phyloP scores from a whole-genome alignment of 1,139 yeast species.

The Kurtzmaniella quercitrusa region DNA sequence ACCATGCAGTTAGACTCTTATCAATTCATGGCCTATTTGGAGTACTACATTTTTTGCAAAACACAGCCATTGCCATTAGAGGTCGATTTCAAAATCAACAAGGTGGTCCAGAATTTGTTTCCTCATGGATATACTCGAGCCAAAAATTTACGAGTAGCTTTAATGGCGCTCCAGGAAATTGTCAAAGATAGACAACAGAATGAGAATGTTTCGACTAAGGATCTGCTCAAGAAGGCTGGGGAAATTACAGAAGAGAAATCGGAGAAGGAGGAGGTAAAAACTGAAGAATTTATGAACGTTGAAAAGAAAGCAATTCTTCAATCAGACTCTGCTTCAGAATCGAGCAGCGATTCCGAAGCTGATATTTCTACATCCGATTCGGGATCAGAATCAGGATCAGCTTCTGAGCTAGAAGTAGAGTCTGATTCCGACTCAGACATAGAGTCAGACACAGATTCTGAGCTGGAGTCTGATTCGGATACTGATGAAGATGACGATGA shows the following conservation, averaged over 20 bases:
- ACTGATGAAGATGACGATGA: constrained; percentile 11
- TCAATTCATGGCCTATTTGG: constrained; percentile 58
- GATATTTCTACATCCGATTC: constrained; percentile 5
- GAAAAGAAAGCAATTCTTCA: constrained; percentile 9
- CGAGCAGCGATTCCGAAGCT: constrained; percentile 6
- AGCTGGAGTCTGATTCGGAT: constrained; percentile 7
- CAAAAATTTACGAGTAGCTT: constrained; percentile 37
- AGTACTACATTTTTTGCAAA: constrained; percentile 70
- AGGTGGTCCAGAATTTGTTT: constrained; percentile 29
- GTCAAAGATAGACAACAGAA: constrained; percentile 10
- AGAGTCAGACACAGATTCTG: constrained; percentile 5
- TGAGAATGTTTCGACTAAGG: constrained; percentile 7
- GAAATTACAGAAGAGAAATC: constrained; percentile 7
- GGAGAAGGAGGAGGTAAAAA: constrained; percentile 15
- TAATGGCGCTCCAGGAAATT: constrained; percentile 29
- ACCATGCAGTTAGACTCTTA: constrained; percentile 22
- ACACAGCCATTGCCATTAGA: constrained; percentile 64
- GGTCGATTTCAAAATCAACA: constrained; percentile 48
- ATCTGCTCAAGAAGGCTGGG: constrained; percentile 7
- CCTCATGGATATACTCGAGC: constrained; percentile 29
- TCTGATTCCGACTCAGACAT: neutral
- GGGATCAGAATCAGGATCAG: constrained; percentile 14
- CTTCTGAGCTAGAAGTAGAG: constrained; percentile 7
- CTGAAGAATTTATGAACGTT: constrained; percentile 14
- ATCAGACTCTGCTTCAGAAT: too few species aligned